Conservation (phyloP, 768 basidiomycete species). For the Leccinellum rugosiceps region DNA sequence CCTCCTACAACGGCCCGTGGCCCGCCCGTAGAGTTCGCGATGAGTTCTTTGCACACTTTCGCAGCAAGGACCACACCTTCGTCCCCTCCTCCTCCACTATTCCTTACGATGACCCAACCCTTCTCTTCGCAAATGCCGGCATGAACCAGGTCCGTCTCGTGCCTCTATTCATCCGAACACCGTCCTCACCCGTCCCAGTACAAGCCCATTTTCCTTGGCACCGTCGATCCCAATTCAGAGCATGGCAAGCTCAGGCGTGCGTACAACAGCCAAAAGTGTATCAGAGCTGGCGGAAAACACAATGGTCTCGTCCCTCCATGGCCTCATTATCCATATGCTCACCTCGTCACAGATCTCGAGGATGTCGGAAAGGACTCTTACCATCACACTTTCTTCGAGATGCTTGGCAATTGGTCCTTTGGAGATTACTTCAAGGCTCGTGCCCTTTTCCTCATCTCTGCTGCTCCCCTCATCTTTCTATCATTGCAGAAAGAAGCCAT, state of each 20-base stretch:
- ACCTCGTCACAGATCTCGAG: conserved; percentile 70
- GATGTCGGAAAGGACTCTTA: conserved; percentile 99
- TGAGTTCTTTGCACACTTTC: conserved; percentile 90
- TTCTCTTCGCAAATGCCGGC: conserved; percentile 97
- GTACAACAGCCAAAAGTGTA: conserved; percentile 97
- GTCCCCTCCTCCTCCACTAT: conserved; percentile 90
- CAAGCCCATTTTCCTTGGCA: conserved; percentile 97
- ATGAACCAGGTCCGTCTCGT: conserved; percentile 78
- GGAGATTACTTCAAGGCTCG: conserved; percentile 98
- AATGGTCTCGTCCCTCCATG: conserved; percentile 58
- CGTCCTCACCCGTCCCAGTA: conserved; percentile 50
- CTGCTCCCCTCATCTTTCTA: conserved; percentile 4
- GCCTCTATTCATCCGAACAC: background rate
- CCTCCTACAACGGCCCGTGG: conserved; percentile 51
- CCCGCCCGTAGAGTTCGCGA: conserved; percentile 80
- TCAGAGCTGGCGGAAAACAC: conserved; percentile 97
- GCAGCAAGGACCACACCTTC: conserved; percentile 75
- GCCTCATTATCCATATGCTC: background rate
- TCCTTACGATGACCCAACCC: conserved; percentile 96
- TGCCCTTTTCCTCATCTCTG: background rate
- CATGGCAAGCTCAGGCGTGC: conserved; percentile 89
- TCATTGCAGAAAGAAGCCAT: conserved; percentile 82
- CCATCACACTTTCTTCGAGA: conserved; percentile 98
- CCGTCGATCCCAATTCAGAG: conserved; percentile 92
- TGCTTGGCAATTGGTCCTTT: conserved; percentile 99